These are phyloP conservation scores for Pseudocercospora fuligena DNA, from an alignment of 2,329 filamentous ascomycete species.

Conservation along the genomic window DNA sequence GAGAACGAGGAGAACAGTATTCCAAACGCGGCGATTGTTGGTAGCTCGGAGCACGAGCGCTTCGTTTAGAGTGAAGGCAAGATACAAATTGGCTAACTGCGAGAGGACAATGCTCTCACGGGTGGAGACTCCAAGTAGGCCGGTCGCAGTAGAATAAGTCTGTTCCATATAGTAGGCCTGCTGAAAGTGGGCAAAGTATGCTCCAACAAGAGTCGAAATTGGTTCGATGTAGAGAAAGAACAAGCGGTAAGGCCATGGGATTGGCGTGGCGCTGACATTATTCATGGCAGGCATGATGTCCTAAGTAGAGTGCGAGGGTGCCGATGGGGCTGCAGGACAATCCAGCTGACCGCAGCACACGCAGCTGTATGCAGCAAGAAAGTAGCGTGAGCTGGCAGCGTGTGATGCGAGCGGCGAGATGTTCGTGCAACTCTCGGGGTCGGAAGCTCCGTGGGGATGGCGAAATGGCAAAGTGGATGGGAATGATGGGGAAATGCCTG, in stretches of 20 bases:
- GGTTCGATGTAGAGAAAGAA: conserved; percentile 79
- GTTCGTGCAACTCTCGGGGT: conserved; percentile 6
- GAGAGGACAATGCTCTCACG: conserved; percentile 68
- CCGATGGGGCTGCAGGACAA: conserved; percentile 7
- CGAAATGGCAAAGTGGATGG: neutral
- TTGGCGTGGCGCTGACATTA: conserved; percentile 30
- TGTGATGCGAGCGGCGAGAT: conserved; percentile 6
- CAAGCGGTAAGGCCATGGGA: conserved; percentile 67
- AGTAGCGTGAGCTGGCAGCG: neutral
- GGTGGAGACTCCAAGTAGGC: conserved; percentile 55
- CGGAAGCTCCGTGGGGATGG: conserved; percentile 2
- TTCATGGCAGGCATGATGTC: neutral
- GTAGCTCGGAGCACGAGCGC: conserved; percentile 74
- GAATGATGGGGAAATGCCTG: neutral
- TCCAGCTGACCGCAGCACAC: conserved; percentile 14
- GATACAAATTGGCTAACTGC: conserved; percentile 78
- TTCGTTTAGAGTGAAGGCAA: conserved; percentile 78
- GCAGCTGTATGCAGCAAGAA: neutral
- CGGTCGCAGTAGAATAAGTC: conserved; percentile 57
- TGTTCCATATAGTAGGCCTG: conserved; percentile 65
- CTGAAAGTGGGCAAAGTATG: conserved; percentile 57
- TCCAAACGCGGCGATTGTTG: conserved; percentile 71
- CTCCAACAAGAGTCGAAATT: conserved; percentile 57
- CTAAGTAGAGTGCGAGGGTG: neutral
- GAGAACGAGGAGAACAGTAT: conserved; percentile 66